Conservation (phyloP, 2,329 filamentous ascomycete genomes). For the Penicillium vulpinum region DNA sequence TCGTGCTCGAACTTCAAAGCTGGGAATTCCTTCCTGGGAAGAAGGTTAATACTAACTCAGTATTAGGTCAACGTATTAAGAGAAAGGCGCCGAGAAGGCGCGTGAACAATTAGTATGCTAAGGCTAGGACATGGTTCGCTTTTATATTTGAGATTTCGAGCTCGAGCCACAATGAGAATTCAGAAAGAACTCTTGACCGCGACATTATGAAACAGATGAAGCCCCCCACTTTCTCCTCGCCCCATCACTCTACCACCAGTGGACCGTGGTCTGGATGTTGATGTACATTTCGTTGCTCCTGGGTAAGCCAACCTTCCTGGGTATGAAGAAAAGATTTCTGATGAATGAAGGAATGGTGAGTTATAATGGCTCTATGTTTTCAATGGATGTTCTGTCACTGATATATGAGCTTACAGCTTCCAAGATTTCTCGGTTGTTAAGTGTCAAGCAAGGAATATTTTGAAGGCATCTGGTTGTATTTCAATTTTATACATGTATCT, state of each 20-base stretch:
- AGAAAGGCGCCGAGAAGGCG: too few relatives aligned
- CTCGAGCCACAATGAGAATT: background rate
- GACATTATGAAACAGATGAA: background rate
- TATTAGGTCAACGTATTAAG: too few relatives aligned
- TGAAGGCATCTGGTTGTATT: background rate
- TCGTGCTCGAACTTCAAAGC: too few relatives aligned
- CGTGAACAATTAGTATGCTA: too few relatives aligned
- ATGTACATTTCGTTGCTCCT: background rate
- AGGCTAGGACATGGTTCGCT: background rate
- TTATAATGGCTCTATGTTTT: background rate
- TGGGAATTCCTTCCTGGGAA: too few relatives aligned
- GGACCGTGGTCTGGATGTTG: background rate
- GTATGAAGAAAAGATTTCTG: background rate
- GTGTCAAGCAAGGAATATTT: background rate
- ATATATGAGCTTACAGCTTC: background rate
- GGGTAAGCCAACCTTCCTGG: background rate
- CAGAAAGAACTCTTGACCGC: background rate
- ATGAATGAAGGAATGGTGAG: background rate
- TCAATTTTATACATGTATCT: background rate
- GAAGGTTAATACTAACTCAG: too few relatives aligned
- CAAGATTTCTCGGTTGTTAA: background rate
- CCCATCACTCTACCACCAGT: background rate
- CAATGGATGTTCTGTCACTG: background rate
- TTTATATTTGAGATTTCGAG: conserved; percentile 3
- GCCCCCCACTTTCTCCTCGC: background rate